Conservation (phyloP, 805 yeast genomes). For the Torulaspora quercuum region DNA sequence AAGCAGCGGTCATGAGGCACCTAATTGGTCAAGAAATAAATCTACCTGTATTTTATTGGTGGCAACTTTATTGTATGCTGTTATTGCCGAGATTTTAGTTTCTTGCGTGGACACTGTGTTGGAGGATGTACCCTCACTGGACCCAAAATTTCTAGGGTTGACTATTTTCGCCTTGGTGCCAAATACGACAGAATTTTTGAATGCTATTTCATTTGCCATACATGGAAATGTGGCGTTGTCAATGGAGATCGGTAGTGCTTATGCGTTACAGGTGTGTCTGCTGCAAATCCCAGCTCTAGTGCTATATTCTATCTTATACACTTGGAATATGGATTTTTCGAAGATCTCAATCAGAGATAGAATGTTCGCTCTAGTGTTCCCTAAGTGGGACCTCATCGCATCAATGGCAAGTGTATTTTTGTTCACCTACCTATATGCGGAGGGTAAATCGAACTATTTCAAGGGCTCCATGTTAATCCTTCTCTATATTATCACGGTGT, state of each 20-base stretch:
- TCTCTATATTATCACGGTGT: conserved; percentile 66
- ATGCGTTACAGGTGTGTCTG: conserved; percentile 91
- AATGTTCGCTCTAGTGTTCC: conserved; percentile 81
- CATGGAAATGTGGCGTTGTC: conserved; percentile 94
- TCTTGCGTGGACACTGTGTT: conserved; percentile 89
- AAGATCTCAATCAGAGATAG: conserved; percentile 36
- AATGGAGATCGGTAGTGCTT: conserved; percentile 97
- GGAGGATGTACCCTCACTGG: conserved; percentile 62
- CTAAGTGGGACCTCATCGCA: conserved; percentile 92
- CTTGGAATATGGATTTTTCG: conserved; percentile 35
- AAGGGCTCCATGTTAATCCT: conserved; percentile 87
- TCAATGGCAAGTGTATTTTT: conserved; percentile 79
- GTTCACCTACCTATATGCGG: conserved; percentile 92
- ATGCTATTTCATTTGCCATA: conserved; percentile 94
- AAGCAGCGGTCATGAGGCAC: conserved; percentile 88
- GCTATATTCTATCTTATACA: conserved; percentile 59
- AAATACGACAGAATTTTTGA: conserved; percentile 92
- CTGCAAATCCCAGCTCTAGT: conserved; percentile 91
- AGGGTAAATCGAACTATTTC: conserved; percentile 94
- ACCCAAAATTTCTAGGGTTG: conserved; percentile 87
- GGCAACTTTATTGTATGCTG: conserved; percentile 84
- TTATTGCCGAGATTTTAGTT: conserved; percentile 91
- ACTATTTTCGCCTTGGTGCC: conserved; percentile 96
- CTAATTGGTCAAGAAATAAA: conserved; percentile 89
- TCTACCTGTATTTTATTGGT: conserved; percentile 76